These are phyloP conservation scores for Chlorella sorokiniana DNA, from an alignment of 139 green algal genomes.

Conservation along the genomic window DNA sequence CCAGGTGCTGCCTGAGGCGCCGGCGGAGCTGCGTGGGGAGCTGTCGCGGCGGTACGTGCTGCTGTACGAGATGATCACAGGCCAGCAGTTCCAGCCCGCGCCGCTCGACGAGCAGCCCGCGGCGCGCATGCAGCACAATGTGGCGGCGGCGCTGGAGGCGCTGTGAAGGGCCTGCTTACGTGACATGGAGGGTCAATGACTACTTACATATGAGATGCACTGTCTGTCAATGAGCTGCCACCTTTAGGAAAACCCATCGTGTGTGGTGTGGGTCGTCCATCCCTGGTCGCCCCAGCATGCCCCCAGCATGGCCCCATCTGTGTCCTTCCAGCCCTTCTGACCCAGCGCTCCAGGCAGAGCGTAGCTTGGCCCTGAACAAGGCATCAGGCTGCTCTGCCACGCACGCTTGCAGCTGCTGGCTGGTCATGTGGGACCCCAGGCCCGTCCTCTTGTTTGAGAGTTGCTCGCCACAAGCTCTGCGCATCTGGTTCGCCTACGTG, in stretches of 20 bases:
- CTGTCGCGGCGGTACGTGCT: constrained; percentile 90
- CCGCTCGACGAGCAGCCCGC: constrained; percentile 23
- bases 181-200: no score
- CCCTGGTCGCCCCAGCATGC: no score
- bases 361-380: no score
- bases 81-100: constrained; percentile 72
- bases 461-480: neutral
- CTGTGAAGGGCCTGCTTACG: constrained; percentile 17
- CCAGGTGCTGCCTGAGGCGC: constrained; percentile 86
- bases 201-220: no score
- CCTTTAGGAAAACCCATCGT: no score
- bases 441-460: neutral
- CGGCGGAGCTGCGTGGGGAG: constrained; percentile 86
- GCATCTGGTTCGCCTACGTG: constrained; percentile 9
- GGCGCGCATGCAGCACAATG: constrained; percentile 38
- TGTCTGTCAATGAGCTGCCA: no score
- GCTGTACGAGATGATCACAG: constrained; percentile 97
- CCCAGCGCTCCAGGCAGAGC: no score
- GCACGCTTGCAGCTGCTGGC: no score
- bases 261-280: no score
- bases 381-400: no score
- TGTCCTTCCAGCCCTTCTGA: no score
- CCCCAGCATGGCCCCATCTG: no score
- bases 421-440: neutral
- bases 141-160: constrained; percentile 35